Evolutionary conservation across 495 filamentous ascomycete genomes (phyloP).

Genomic region (Penicillium crystallinum): DNA sequence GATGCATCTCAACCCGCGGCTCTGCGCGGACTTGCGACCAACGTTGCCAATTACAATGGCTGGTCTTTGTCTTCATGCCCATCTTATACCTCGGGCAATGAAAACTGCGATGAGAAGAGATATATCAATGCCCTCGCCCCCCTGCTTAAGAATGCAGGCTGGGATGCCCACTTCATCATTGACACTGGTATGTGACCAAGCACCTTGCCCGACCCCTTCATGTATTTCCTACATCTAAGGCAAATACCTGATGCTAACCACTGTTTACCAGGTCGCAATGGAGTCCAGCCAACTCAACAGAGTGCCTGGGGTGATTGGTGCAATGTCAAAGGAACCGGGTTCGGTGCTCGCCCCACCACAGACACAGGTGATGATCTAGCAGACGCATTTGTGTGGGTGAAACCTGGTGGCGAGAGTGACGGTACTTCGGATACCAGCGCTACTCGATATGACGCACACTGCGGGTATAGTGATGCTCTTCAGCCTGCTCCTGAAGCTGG

Average conservation of each 20-base stretch:
- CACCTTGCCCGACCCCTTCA: not conserved
- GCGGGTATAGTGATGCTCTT: conserved; percentile 54
- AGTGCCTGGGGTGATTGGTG: conserved; percentile 77
- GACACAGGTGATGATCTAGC: conserved; percentile 55
- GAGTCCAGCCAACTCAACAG: conserved; percentile 59
- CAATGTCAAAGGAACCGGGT: conserved; percentile 71
- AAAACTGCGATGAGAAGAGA: conserved; percentile 62
- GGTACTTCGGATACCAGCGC: conserved; percentile 62
- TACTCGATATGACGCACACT: conserved; percentile 65
- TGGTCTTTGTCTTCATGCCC: conserved; percentile 45
- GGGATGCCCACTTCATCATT: conserved; percentile 69
- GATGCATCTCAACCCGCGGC: conserved; percentile 57
- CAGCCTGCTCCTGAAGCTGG: conserved; percentile 75
- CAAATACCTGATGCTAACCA: not conserved
- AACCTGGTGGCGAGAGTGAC: conserved; percentile 79
- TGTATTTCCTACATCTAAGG: not conserved
- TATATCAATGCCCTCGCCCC: conserved; percentile 66
- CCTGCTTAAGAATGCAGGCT: conserved; percentile 55
- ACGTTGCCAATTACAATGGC: conserved; percentile 74
- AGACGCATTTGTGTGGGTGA: conserved; percentile 80
- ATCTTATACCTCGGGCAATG: conserved; percentile 38
- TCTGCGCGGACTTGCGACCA: conserved; percentile 70
- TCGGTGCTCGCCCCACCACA: conserved; percentile 63
- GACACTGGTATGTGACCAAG: conserved; percentile 43
- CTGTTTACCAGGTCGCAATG: conserved; percentile 50